phyloP scores from a whole-genome alignment of 257 asterid genomes.

The Nicotiana tomentosiformis region DNA sequence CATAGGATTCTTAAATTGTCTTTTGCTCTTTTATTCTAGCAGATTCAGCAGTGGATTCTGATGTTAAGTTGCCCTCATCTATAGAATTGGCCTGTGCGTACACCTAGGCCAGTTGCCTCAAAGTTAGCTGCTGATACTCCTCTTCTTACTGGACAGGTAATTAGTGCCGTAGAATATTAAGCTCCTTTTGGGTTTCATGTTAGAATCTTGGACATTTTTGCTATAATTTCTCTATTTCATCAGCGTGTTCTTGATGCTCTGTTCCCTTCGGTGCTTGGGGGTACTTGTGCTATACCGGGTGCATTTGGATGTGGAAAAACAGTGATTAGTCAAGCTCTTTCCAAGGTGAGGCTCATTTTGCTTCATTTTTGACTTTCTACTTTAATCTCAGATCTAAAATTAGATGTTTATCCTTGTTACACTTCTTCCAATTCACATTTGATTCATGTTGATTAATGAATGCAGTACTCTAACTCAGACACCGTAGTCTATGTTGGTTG shows the following conservation, averaged over 20 bases:
- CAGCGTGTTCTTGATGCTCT: slow-evolving; percentile 99
- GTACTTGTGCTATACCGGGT: slow-evolving; percentile 99
- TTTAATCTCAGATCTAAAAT: background rate
- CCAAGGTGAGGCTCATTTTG: slow-evolving; percentile 55
- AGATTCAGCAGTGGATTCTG: background rate
- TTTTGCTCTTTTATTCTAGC: background rate
- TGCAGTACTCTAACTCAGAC: slow-evolving; percentile 94
- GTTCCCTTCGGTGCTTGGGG: slow-evolving; percentile 99
- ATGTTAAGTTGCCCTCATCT: slow-evolving; percentile 15
- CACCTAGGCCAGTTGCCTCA: slow-evolving; percentile 94
- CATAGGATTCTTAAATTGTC: background rate
- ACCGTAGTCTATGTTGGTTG: slow-evolving; percentile 98
- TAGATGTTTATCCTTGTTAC: background rate
- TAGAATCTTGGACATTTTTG: background rate
- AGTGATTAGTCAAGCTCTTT: slow-evolving; percentile 98
- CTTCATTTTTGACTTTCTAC: background rate
- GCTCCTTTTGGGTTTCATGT: background rate
- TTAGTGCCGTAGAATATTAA: background rate
- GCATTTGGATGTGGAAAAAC: slow-evolving; percentile 99
- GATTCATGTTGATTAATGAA: slow-evolving; percentile 16
- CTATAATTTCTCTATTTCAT: slow-evolving; percentile 11
- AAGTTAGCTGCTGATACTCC: slow-evolving; percentile 99
- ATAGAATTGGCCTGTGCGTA: slow-evolving; percentile 96
- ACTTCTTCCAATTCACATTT: slow-evolving; percentile 5
- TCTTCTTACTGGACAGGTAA: slow-evolving; percentile 98